These are phyloP conservation scores for Jacaranda mimosifolia DNA, from an alignment of 257 asterid species.

Conservation along the genomic window DNA sequence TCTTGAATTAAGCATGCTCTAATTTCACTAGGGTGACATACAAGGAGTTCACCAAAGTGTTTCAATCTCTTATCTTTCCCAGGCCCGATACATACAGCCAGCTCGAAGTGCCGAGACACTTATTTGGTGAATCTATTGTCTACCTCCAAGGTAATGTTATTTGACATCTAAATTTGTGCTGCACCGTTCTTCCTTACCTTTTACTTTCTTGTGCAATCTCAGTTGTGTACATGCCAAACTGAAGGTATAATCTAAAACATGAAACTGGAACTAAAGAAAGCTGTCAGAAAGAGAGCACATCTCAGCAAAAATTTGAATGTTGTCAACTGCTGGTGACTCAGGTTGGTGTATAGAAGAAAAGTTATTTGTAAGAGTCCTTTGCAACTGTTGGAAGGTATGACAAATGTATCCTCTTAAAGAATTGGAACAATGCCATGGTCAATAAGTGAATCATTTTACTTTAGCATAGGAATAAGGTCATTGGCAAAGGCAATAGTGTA, in stretches of 20 bases:
- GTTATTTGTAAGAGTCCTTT: not conserved
- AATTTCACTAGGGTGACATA: conserved; percentile 28
- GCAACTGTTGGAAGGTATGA: not conserved
- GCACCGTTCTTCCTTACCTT: conserved; percentile 2
- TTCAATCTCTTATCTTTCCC: conserved; percentile 40
- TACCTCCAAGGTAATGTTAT: conserved; percentile 82
- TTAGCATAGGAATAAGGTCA: not conserved
- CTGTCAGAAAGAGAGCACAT: not conserved
- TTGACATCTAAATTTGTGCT: conserved; percentile 16
- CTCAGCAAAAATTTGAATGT: not conserved
- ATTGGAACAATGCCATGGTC: not conserved
- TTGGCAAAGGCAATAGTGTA: not conserved
- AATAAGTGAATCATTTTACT: not conserved
- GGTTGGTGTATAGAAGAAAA: not conserved
- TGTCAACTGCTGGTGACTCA: not conserved
- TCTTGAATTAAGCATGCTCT: conserved; percentile 12
- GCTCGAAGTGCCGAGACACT: conserved; percentile 79
- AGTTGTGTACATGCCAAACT: not conserved
- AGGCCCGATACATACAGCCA: conserved; percentile 80
- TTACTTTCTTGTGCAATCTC: conserved; percentile 24
- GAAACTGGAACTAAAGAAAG: not conserved
- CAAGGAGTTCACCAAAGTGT: conserved; percentile 22
- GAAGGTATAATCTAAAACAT: conserved; percentile 1
- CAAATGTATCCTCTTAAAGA: not conserved
- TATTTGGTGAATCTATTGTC: conserved; percentile 88